Percentiles rank a stretch among this genome's conserved stretches.
phyloP scores from a whole-genome alignment of 2,329 filamentous ascomycete genomes.

The Mycosphaerella sp. region DNA sequence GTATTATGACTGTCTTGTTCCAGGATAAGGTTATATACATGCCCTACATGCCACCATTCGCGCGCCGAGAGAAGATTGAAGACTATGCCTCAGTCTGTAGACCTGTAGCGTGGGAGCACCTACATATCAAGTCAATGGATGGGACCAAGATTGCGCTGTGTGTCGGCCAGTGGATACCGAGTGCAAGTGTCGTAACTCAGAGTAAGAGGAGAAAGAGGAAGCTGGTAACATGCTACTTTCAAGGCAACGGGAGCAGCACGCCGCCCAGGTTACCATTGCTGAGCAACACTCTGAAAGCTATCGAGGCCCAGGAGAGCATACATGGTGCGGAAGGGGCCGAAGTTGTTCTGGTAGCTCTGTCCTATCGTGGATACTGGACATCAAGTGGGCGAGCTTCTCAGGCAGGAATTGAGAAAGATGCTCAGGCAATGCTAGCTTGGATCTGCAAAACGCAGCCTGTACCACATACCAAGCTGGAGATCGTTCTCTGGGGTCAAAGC shows the following conservation, averaged over 20 bases:
- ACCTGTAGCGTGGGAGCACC: conserved; percentile 62
- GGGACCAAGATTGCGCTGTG: conserved; percentile 59
- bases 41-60: conserved; percentile 64
- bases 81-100: conserved; percentile 57
- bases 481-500: conserved; percentile 72
- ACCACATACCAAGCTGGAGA: conserved; percentile 31
- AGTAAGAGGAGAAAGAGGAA: conserved; percentile 26
- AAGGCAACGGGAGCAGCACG: conserved; percentile 44
- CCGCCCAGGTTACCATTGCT: conserved; percentile 45
- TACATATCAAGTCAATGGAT: conserved; percentile 55
- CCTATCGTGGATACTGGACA: conserved; percentile 71
- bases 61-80: conserved; percentile 59
- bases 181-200: neutral
- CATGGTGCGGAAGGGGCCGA: conserved; percentile 10
- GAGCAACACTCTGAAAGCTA: conserved; percentile 41
- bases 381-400: conserved; percentile 67
- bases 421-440: conserved; percentile 59
- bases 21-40: conserved; percentile 82
- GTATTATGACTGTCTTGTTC: conserved; percentile 67
- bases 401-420: conserved; percentile 62
- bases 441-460: conserved; percentile 42
- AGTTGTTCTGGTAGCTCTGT: conserved; percentile 44
- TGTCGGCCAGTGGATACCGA: conserved; percentile 37
- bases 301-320: conserved; percentile 28
- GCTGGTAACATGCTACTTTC: conserved; percentile 45